Conservation (phyloP, 2,329 filamentous ascomycete genomes). For the Fusarium mexicanum region DNA sequence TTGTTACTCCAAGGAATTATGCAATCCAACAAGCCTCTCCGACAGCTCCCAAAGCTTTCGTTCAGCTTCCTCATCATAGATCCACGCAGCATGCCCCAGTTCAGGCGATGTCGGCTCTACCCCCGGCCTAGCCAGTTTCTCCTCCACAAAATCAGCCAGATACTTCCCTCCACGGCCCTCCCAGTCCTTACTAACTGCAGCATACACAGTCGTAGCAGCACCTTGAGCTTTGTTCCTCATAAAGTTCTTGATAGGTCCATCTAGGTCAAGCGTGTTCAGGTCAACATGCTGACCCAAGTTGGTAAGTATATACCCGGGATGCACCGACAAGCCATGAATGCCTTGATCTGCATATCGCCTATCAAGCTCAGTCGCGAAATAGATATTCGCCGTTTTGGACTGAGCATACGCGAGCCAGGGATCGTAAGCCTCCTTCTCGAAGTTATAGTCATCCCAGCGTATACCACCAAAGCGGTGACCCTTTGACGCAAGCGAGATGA, state of each 20-base stretch:
- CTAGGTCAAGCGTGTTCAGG: background rate
- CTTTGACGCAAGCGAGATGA: slow-evolving; percentile 56
- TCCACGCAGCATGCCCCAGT: slow-evolving; percentile 3
- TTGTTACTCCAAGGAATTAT: background rate
- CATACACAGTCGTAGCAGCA: slow-evolving; percentile 10
- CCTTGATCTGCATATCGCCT: slow-evolving; percentile 11
- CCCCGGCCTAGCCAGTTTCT: fast-evolving
- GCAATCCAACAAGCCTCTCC: background rate
- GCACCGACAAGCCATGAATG: slow-evolving; percentile 20
- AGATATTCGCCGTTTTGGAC: slow-evolving; percentile 32
- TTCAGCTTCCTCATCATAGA: background rate
- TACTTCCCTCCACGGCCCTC: slow-evolving; percentile 14
- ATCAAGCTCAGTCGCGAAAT: slow-evolving; percentile 34
- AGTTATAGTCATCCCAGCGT: slow-evolving; percentile 26
- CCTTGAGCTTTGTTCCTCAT: slow-evolving; percentile 1
- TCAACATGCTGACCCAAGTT: slow-evolving; percentile 1
- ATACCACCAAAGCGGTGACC: slow-evolving; percentile 47
- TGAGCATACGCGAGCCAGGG: slow-evolving; percentile 32
- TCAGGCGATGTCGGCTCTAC: background rate
- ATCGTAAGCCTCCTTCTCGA: slow-evolving; percentile 15
- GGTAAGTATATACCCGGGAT: slow-evolving; percentile 16
- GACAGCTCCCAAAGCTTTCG: background rate
- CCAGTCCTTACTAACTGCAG: background rate
- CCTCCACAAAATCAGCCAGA: background rate
- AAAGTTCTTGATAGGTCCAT: background rate